These are phyloP conservation scores for Psilocybe subaeruginosa DNA, from an alignment of 768 basidiomycete species.

Conservation along the genomic window DNA sequence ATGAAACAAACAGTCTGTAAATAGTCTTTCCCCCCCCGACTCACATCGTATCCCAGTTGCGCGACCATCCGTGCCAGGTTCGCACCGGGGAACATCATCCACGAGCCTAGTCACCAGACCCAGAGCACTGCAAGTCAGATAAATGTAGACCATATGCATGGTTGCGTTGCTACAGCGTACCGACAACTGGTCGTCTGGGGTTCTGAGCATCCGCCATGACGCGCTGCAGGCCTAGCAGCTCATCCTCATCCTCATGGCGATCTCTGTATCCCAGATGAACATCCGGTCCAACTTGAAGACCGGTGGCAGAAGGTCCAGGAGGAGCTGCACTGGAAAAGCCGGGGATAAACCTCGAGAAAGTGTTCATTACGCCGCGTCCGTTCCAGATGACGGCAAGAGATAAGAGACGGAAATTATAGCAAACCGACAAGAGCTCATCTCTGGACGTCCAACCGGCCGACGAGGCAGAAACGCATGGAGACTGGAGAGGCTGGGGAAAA, in stretches of 20 bases:
- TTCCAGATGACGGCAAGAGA: not conserved
- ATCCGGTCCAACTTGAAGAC: not conserved
- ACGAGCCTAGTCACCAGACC: conserved; percentile 16
- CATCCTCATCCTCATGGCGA: not conserved
- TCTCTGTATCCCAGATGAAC: not conserved
- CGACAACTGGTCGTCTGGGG: conserved; percentile 20
- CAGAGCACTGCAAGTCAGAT: not conserved
- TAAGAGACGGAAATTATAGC: not conserved
- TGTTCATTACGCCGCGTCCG: conserved; percentile 7
- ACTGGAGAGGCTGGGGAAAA: not conserved
- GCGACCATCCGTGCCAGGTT: conserved; percentile 21
- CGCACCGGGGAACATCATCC: conserved; percentile 25
- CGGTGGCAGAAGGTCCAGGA: not conserved
- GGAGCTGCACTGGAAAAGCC: not conserved
- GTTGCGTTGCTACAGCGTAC: conserved; percentile 7
- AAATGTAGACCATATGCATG: not conserved
- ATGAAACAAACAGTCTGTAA: not conserved
- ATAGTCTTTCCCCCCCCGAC: not conserved
- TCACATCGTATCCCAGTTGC: conserved; percentile 24
- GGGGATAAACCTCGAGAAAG: conserved; percentile 8
- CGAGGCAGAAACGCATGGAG: not conserved
- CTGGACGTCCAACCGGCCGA: not conserved
- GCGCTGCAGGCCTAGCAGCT: conserved; percentile 19
- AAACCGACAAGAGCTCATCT: not conserved
- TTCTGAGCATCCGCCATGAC: conserved; percentile 21